Evolutionary conservation across 768 basidiomycete genomes (phyloP).

Genomic region (Psilocybe subaeruginosa): DNA sequence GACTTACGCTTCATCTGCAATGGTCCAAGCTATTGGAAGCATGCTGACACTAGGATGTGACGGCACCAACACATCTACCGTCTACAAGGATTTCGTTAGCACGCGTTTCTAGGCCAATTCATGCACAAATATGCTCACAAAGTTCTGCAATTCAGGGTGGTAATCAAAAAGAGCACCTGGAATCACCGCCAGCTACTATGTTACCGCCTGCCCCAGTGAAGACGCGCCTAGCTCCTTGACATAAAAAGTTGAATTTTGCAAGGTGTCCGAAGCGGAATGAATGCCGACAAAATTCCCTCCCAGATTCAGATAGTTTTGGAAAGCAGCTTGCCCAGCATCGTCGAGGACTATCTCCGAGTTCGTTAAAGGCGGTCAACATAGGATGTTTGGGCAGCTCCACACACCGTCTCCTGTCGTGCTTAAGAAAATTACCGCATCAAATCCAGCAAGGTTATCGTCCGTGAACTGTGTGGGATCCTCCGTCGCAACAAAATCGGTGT

Average conservation of each 20-base stretch:
- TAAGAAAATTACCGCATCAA: constrained; percentile 72
- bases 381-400: constrained; percentile 13
- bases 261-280: constrained; percentile 65
- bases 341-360: constrained; percentile 53
- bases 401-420: constrained; percentile 70
- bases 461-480: constrained; percentile 65
- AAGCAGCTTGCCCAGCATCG: constrained; percentile 56
- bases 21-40: constrained; percentile 53
- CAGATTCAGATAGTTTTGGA: constrained; percentile 63
- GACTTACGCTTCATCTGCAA: constrained; percentile 63
- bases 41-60: constrained; percentile 65
- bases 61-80: constrained; percentile 56
- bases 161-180: constrained; percentile 72
- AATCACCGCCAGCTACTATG: background rate
- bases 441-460: constrained; percentile 52
- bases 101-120: background rate
- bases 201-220: background rate
- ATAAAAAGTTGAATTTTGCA: constrained; percentile 62
- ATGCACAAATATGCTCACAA: constrained; percentile 39
- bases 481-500: constrained; percentile 62
- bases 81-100: constrained; percentile 34
- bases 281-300: constrained; percentile 76
- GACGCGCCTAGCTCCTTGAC: constrained; percentile 55
- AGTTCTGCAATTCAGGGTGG: constrained; percentile 66
- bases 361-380: background rate